A percentile compares a stretch with the other conserved stretches of the same genome.
These are phyloP conservation scores for Chamaenerion angustifolium DNA, from an alignment of 345 rosid genomes.

Conservation along the genomic window DNA sequence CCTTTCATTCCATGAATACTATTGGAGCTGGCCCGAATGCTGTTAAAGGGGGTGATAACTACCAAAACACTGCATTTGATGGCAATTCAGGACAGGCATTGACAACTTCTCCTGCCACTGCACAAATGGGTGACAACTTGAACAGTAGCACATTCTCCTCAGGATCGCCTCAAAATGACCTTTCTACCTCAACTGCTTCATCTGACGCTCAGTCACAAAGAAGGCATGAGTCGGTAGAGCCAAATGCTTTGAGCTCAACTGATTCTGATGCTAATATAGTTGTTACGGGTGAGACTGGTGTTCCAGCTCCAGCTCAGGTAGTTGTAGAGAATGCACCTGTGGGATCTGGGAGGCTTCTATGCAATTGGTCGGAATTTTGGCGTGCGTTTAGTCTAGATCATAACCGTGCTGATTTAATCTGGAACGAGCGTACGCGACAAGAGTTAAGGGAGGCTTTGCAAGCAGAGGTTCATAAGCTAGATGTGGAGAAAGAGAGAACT, in stretches of 20 bases:
- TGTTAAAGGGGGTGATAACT: conserved; percentile 31
- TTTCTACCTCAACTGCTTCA: conserved; percentile 23
- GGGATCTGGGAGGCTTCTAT: conserved; percentile 85
- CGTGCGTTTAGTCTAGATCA: conserved; percentile 96
- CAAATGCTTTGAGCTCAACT: conserved; percentile 28
- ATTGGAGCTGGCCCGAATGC: conserved; percentile 35
- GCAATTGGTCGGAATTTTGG: conserved; percentile 98
- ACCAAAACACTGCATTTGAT: conserved; percentile 35
- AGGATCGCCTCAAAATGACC: conserved; percentile 42
- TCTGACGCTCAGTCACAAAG: conserved; percentile 21
- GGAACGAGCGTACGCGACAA: conserved; percentile 98
- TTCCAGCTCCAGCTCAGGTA: conserved; percentile 96
- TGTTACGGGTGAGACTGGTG: conserved; percentile 37
- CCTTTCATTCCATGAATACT: conserved; percentile 30
- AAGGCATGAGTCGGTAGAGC: conserved; percentile 31
- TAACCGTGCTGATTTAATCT: conserved; percentile 96
- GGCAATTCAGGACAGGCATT: conserved; percentile 33
- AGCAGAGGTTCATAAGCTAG: conserved; percentile 92
- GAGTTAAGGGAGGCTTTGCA: conserved; percentile 93
- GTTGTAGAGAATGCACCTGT: conserved; percentile 86
- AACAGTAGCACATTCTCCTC: conserved; percentile 22
- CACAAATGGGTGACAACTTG: conserved; percentile 35
- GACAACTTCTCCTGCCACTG: conserved; percentile 16
- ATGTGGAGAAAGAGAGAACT: conserved; percentile 91
- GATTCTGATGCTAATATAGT: conserved; percentile 30